Conservation (phyloP, 2,329 filamentous ascomycete genomes). For the Akanthomyces uredinophilus region DNA sequence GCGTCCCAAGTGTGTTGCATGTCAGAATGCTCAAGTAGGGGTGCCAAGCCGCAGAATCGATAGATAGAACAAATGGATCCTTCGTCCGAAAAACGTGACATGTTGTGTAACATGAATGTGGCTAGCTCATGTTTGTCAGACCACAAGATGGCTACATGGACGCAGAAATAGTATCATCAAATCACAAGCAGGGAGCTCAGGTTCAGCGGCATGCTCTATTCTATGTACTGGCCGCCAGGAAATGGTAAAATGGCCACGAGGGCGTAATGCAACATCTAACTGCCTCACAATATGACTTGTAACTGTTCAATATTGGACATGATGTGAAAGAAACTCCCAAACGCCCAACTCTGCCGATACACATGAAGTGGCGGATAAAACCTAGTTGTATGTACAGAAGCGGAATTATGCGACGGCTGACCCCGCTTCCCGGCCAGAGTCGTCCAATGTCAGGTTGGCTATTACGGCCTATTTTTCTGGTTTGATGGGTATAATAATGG, state of each 20-base stretch:
- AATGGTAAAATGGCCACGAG: neutral
- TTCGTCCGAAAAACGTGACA: no score
- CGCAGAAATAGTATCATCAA: neutral
- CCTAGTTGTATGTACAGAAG: conserved; percentile 12
- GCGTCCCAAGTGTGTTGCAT: no score
- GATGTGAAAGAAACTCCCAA: conserved; percentile 22
- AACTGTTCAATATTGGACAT: conserved; percentile 14
- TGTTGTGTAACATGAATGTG: no score
- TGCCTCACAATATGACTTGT: conserved; percentile 13
- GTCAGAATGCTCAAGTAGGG: no score
- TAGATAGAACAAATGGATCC: no score
- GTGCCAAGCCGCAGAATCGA: no score
- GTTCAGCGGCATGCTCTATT: conserved; percentile 8
- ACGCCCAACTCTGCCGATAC: conserved; percentile 21
- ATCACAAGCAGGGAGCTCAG: neutral
- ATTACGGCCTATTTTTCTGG: neutral
- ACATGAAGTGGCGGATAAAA: neutral
- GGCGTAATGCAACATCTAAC: conserved; percentile 5
- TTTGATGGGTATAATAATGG: neutral
- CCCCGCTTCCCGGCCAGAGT: conserved; percentile 11
- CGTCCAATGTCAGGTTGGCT: neutral
- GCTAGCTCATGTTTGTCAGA: neutral
- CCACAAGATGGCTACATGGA: no score
- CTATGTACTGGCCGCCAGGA: conserved; percentile 5
- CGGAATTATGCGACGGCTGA: conserved; percentile 9